Base-by-base conservation (phyloP, 2,329 filamentous ascomycete genomes). In the Aspergillus sp. region DNA sequence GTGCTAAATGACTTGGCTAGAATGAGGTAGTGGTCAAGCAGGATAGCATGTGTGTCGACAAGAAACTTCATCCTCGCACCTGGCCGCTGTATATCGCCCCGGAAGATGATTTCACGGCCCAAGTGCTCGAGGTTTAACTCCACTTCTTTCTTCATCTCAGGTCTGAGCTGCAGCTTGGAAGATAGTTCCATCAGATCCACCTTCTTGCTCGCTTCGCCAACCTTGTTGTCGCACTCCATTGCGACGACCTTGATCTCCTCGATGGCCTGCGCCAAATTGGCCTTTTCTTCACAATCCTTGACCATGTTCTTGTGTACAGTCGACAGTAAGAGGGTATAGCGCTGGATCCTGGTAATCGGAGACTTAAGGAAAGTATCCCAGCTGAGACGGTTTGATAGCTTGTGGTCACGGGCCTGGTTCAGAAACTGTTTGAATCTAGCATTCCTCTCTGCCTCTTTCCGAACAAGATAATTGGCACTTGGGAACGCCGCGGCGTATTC, bases 11-110 rank as follows among this genome's bases (percentile, higher is more conserved):
- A 70, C 66, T 98, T 98, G 24, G 91, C 83, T 27, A 98, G 66
- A 20, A 98, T 88, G 24, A 98, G 72, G 57, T 95, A 98, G 60
- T 98, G 88, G 51, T 98, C 93, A 52, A 98, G 96, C 0, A 98
- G 71, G 28, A 98, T 73, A 2, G 85, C 86, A 55, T 95, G 86
- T 0, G 85, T 93, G 50, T 98, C 91, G 5, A 96, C 78, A 81
- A 89, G 94, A 53, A 96, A 91, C 35, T 86, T 79, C 26, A 80
- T 84, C 55, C 84, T 93, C 27, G 79, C 82, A 34, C 89, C 86
- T 66, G 86, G 82, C 41, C 91, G 74, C 55, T 93, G 86, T 36
- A 98, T 65, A 47, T 96, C 88, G 36, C 91, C 91, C 48, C 88
- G 78, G 58, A 81, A 81, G 40, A 98, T 82, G 35, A 98, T 72